Evolutionary conservation across 2,329 filamentous ascomycete genomes (phyloP).

Genomic region (Colletotrichum horii): DNA sequence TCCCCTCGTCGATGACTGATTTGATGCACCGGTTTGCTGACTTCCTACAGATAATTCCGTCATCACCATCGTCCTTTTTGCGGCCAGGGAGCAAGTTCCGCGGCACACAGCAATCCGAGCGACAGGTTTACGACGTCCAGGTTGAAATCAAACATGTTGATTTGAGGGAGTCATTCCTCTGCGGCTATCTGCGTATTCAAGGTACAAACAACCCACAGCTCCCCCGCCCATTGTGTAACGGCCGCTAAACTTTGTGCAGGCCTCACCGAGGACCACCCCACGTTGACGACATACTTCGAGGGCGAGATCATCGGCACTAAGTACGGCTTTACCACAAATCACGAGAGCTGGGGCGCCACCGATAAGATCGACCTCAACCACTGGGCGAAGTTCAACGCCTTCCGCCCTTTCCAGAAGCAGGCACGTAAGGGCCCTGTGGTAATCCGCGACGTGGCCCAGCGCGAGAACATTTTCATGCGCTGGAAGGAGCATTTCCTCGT

Average conservation of each 20-base stretch:
- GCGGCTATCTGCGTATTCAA: conserved; percentile 94
- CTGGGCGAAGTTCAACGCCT: conserved; percentile 89
- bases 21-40: background rate
- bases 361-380: conserved; percentile 92
- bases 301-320: conserved; percentile 96
- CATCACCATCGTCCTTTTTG: conserved; percentile 84
- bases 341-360: conserved; percentile 89
- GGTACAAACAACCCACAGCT: conserved; percentile 55
- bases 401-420: conserved; percentile 73
- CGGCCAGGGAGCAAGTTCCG: conserved; percentile 87
- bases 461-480: conserved; percentile 95
- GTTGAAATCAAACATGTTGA: conserved; percentile 98
- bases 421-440: conserved; percentile 59
- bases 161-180: conserved; percentile 91
- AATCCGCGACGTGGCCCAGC: conserved; percentile 75
- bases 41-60: conserved; percentile 67
- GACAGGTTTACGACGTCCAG: conserved; percentile 92
- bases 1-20: background rate
- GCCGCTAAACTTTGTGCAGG: conserved; percentile 54
- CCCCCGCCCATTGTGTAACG: conserved; percentile 17
- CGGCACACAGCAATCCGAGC: conserved; percentile 91
- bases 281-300: conserved; percentile 97
- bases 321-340: conserved; percentile 90
- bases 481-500: conserved; percentile 99
- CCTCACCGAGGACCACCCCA: conserved; percentile 93